phyloP scores from a whole-genome alignment of 2,329 filamentous ascomycete species.

The Aspergillus transmontanensis region DNA sequence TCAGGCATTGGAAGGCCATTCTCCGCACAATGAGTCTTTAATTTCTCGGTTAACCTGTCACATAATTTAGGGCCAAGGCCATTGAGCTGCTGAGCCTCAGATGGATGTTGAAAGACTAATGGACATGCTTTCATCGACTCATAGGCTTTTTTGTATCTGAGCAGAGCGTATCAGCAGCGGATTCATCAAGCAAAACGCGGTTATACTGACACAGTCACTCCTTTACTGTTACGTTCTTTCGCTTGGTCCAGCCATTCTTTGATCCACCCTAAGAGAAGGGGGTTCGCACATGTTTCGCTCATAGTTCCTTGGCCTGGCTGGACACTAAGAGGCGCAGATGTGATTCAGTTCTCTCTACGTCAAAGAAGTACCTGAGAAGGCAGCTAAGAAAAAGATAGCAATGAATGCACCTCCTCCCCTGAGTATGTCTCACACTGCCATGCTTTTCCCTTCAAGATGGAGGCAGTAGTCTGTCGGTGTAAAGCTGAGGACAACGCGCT shows the following conservation, averaged over 20 bases:
- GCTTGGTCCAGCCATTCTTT: constrained; percentile 76
- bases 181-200: background rate
- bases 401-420: background rate
- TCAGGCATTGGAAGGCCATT: constrained; percentile 71
- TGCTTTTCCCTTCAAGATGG: background rate
- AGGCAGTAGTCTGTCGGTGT: background rate
- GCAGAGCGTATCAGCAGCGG: constrained; percentile 11
- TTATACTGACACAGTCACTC: constrained; percentile 54
- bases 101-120: constrained; percentile 69
- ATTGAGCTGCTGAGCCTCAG: constrained; percentile 70
- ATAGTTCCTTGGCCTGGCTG: constrained; percentile 8
- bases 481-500: background rate
- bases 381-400: background rate
- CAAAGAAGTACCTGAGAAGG: background rate
- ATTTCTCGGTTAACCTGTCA: constrained; percentile 64
- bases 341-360: background rate
- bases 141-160: constrained; percentile 74
- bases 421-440: background rate
- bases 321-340: background rate
- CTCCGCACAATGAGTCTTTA: constrained; percentile 61
- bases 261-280: constrained; percentile 71
- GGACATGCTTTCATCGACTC: constrained; percentile 76
- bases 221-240: constrained; percentile 69
- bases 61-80: constrained; percentile 74
- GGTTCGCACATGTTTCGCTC: constrained; percentile 61